Evolutionary conservation across 257 asterid species (phyloP).

Genomic region (Scutellaria minor): DNA sequence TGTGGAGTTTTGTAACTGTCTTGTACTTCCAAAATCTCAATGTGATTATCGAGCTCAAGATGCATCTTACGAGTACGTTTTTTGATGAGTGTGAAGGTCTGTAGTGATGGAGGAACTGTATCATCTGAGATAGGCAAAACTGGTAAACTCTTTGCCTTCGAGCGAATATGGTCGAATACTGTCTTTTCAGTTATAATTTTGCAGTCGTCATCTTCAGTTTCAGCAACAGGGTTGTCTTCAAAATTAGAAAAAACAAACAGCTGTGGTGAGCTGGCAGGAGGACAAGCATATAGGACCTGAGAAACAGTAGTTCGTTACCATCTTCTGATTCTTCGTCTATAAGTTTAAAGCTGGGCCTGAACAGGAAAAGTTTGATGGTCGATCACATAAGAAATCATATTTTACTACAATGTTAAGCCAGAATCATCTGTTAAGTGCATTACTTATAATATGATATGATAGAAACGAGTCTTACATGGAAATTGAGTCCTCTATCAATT

Average conservation of each 20-base stretch:
- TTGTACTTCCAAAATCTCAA: constrained; percentile 48
- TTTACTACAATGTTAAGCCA: not conserved
- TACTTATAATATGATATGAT: not conserved
- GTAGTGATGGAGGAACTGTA: constrained; percentile 60
- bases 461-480: constrained; percentile 57
- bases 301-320: constrained; percentile 49
- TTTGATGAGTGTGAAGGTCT: constrained; percentile 67
- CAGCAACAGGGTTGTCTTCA: constrained; percentile 50
- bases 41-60: constrained; percentile 49
- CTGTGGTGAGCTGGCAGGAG: constrained; percentile 33
- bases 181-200: constrained; percentile 67
- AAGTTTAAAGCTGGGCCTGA: constrained; percentile 91
- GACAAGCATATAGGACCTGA: constrained; percentile 30
- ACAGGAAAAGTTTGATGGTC: constrained; percentile 38
- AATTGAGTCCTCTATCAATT: constrained; percentile 49
- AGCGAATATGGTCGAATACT: constrained; percentile 80
- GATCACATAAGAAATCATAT: constrained; percentile 1
- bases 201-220: constrained; percentile 74
- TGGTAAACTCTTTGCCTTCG: constrained; percentile 80
- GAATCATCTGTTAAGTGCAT: not conserved
- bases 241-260: constrained; percentile 34
- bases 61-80: constrained; percentile 83
- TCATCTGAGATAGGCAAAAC: constrained; percentile 49
- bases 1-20: constrained; percentile 37
- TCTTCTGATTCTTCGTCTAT: constrained; percentile 70